A percentile compares a stretch with the other conserved stretches of the same genome.
Evolutionary conservation across 768 basidiomycete species (phyloP).

Genomic region (Amanita jacksonii): DNA sequence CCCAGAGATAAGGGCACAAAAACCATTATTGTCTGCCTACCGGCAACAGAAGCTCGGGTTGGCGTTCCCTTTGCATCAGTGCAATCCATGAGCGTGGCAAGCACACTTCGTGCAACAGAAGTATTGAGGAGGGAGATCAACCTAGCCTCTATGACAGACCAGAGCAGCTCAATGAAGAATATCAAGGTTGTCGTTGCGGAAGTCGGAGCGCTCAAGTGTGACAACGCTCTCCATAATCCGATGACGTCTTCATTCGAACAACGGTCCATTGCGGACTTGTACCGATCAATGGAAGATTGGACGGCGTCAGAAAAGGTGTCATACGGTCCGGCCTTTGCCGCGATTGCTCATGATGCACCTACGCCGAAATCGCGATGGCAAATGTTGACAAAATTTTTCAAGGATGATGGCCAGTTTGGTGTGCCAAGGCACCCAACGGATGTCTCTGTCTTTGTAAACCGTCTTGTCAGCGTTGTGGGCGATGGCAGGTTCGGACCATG

Average conservation of each 20-base stretch:
- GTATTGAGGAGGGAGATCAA: constrained; percentile 67
- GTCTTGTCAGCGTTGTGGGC: constrained; percentile 49
- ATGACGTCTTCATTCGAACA: neutral
- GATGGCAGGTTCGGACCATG: constrained; percentile 38
- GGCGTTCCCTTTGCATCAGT: constrained; percentile 63
- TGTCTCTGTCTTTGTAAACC: constrained; percentile 47
- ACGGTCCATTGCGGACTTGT: constrained; percentile 16
- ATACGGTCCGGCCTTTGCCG: constrained; percentile 61
- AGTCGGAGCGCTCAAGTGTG: constrained; percentile 36
- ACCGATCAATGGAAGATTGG: constrained; percentile 60
- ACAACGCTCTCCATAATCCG: neutral
- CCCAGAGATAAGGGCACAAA: constrained; percentile 47
- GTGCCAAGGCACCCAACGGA: constrained; percentile 46
- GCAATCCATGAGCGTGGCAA: constrained; percentile 68
- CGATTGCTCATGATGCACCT: constrained; percentile 28
- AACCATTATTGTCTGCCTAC: constrained; percentile 65
- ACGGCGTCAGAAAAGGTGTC: constrained; percentile 62
- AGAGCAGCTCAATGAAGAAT: constrained; percentile 50
- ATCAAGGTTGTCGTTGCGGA: constrained; percentile 66
- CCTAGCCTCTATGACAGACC: constrained; percentile 43
- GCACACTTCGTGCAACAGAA: constrained; percentile 61
- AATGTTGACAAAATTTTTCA: constrained; percentile 23
- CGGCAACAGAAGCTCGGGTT: constrained; percentile 61
- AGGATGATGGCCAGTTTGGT: constrained; percentile 29
- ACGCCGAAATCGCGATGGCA: constrained; percentile 20